Evolutionary conservation across 148 eudicot species (phyloP).

Genomic region (Rhododendron williamsianum): DNA sequence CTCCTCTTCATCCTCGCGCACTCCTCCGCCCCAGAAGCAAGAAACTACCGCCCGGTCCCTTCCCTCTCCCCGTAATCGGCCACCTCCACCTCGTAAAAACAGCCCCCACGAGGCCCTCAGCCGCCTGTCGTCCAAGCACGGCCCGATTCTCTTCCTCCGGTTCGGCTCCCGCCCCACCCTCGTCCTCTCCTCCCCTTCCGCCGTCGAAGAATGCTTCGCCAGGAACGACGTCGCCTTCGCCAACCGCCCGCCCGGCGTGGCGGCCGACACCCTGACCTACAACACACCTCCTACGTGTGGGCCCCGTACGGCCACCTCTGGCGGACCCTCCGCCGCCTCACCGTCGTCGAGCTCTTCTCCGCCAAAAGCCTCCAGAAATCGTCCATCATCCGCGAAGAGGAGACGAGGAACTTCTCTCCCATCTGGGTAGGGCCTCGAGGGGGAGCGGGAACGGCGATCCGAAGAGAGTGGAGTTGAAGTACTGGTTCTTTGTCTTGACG

Average conservation of each 20-base stretch:
- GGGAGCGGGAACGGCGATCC: background rate
- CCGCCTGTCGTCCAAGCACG: constrained; percentile 8
- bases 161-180: constrained; percentile 14
- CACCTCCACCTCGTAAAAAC: constrained; percentile 21
- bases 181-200: constrained; percentile 17
- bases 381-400: constrained; percentile 12
- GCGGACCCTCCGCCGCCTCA: constrained; percentile 21
- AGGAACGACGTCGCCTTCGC: constrained; percentile 23
- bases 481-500: constrained; percentile 4
- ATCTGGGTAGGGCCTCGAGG: background rate
- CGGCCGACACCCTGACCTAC: constrained; percentile 9
- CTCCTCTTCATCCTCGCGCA: background rate
- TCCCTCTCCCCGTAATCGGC: constrained; percentile 26
- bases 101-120: background rate
- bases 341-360: constrained; percentile 18
- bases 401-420: constrained; percentile 11
- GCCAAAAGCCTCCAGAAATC: constrained; percentile 9
- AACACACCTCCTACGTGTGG: background rate
- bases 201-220: constrained; percentile 10
- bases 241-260: constrained; percentile 1
- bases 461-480: constrained; percentile 22
- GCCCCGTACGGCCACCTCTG: constrained; percentile 21
- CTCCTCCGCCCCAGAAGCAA: background rate
- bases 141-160: constrained; percentile 12
- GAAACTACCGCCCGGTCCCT: constrained; percentile 13